phyloP scores from a whole-genome alignment of 495 filamentous ascomycete genomes.

The Penicillium cosmopolitanum region DNA sequence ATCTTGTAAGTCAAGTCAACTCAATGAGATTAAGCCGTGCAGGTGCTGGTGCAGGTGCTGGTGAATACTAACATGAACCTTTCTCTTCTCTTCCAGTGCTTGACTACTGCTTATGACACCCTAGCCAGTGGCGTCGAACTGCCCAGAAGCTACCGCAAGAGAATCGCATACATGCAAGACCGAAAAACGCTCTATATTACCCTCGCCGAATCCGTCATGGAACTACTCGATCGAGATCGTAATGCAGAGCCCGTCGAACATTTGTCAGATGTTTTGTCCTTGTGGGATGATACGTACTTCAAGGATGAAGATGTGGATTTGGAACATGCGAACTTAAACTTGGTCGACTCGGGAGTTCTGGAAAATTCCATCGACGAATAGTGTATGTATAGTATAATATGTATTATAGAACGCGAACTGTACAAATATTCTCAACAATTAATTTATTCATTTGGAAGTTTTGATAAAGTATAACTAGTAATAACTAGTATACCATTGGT shows the following conservation, averaged over 20 bases:
- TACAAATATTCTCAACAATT: background rate
- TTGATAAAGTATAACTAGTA: no score
- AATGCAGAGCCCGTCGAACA: background rate
- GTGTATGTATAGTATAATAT: no score
- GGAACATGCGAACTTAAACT: background rate
- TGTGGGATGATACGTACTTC: background rate
- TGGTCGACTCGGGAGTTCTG: background rate
- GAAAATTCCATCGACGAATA: no score
- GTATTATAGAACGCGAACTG: no score
- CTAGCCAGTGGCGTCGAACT: background rate
- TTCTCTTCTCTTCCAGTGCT: background rate
- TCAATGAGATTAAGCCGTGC: no score
- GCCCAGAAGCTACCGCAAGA: background rate
- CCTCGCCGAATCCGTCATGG: background rate
- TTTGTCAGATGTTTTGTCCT: background rate
- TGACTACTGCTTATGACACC: background rate
- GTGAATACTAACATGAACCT: slow-evolving; percentile 1
- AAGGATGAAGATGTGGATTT: background rate
- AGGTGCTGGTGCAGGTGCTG: background rate
- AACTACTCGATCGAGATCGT: background rate
- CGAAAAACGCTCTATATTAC: background rate
- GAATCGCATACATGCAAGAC: no score
- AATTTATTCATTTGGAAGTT: background rate
- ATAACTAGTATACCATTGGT: no score
- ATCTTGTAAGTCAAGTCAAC: slow-evolving; percentile 21